Conservation (phyloP, 805 yeast species). For the Lipomyces sp. region DNA sequence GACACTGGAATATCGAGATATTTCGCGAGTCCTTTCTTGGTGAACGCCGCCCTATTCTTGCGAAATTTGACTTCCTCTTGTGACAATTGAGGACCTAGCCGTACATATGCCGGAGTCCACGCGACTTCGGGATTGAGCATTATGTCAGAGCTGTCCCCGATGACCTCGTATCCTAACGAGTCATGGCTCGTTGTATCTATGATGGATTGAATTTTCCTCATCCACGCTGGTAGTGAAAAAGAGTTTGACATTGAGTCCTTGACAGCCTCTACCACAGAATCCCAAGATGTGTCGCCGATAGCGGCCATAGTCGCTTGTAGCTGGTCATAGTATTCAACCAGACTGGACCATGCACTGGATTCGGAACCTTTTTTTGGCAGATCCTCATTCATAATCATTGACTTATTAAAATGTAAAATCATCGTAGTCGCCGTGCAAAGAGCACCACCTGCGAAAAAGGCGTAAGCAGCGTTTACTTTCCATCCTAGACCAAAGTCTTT, state of each 20-base stretch:
- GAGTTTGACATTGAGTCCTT: constrained; percentile 8
- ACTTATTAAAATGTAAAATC: neutral
- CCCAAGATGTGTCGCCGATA: neutral
- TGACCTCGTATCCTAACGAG: constrained; percentile 33
- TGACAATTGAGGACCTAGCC: constrained; percentile 31
- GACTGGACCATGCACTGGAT: neutral
- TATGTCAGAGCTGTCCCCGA: constrained; percentile 27
- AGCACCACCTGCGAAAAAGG: neutral
- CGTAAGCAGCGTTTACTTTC: neutral
- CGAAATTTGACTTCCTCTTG: constrained; percentile 33
- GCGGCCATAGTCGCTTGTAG: neutral
- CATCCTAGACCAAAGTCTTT: neutral
- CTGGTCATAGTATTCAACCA: neutral
- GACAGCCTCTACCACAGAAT: neutral
- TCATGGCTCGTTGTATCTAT: constrained; percentile 24
- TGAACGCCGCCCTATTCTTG: constrained; percentile 21
- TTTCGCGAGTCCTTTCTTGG: constrained; percentile 31
- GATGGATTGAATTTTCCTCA: constrained; percentile 26
- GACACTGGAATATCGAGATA: constrained; percentile 31
- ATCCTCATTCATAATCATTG: neutral
- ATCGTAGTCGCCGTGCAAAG: neutral
- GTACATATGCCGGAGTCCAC: constrained; percentile 34
- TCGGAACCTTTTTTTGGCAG: neutral
- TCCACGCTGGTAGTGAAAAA: constrained; percentile 17
- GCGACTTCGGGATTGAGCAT: constrained; percentile 37